phyloP scores from a whole-genome alignment of 1,284 basidiomycete genomes.

The Ganoderma leucocontextum region DNA sequence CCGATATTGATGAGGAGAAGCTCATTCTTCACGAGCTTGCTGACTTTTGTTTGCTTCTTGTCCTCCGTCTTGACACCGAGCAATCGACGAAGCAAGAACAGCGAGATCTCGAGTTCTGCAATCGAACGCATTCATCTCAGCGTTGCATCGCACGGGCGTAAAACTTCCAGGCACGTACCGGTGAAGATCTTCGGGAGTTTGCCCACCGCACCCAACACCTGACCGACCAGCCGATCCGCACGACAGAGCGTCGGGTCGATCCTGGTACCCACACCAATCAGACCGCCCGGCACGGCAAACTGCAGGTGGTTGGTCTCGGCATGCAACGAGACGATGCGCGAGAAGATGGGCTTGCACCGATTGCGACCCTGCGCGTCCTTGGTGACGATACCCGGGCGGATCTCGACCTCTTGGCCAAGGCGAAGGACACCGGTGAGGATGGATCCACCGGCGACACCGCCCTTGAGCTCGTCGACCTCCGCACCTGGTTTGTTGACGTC shows the following conservation, averaged over 20 bases:
- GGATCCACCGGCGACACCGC: slow-evolving; percentile 97
- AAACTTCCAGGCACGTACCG: slow-evolving; percentile 55
- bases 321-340: slow-evolving; percentile 89
- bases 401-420: slow-evolving; percentile 95
- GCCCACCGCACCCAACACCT: slow-evolving; percentile 94
- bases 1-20: slow-evolving; percentile 95
- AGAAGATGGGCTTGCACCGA: slow-evolving; percentile 94
- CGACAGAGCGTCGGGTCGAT: slow-evolving; percentile 97
- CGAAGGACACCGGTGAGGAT: slow-evolving; percentile 93
- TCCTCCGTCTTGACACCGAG: slow-evolving; percentile 99
- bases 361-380: slow-evolving; percentile 93
- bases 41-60: slow-evolving; percentile 97
- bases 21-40: slow-evolving; percentile 94
- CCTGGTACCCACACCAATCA: slow-evolving; percentile 98
- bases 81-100: slow-evolving; percentile 92
- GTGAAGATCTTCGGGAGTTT: slow-evolving; percentile 94
- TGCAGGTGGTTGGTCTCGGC: slow-evolving; percentile 95
- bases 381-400: slow-evolving; percentile 96
- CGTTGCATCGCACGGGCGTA: neutral
- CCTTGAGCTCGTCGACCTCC: slow-evolving; percentile 96
- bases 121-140: neutral
- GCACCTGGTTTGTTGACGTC: slow-evolving; percentile 99
- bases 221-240: slow-evolving; percentile 96
- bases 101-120: slow-evolving; percentile 86
- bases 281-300: slow-evolving; percentile 96